Percentiles rank a stretch among this genome's conserved stretches.
These are phyloP conservation scores for Cordia subcordata DNA, from an alignment of 257 asterid species.

Conservation along the genomic window DNA sequence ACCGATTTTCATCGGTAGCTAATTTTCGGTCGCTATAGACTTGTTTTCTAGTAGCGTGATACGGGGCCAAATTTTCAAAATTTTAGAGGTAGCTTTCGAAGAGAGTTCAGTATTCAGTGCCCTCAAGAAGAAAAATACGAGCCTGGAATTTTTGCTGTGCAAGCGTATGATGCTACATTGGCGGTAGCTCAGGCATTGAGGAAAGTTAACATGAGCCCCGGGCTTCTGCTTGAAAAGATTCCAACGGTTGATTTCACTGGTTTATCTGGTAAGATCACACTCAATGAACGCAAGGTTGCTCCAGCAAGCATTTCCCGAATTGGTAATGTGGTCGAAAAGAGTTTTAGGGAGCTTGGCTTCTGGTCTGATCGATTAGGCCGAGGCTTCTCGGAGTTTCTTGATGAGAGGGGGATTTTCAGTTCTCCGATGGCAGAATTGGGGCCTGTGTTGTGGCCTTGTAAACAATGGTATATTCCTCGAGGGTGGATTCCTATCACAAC, in stretches of 20 bases:
- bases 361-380: slow-evolving; percentile 26
- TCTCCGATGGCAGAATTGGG: slow-evolving; percentile 25
- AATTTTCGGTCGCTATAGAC: no score
- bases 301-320: slow-evolving; percentile 19
- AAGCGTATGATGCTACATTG: slow-evolving; percentile 28
- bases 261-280: slow-evolving; percentile 24
- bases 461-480: slow-evolving; percentile 18
- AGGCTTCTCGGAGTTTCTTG: slow-evolving; percentile 20
- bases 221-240: slow-evolving; percentile 8
- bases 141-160: slow-evolving; percentile 26
- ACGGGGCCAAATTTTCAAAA: slow-evolving; percentile 8
- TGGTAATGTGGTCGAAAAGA: slow-evolving; percentile 29
- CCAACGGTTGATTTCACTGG: slow-evolving; percentile 10
- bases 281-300: slow-evolving; percentile 13
- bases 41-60: no score
- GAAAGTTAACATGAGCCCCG: background rate
- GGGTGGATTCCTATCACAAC: slow-evolving; percentile 36
- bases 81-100: slow-evolving; percentile 12
- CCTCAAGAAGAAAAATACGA: slow-evolving; percentile 25
- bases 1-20: slow-evolving; percentile 8
- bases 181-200: slow-evolving; percentile 21
- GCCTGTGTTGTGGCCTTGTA: slow-evolving; percentile 35
- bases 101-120: slow-evolving; percentile 7
- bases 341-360: slow-evolving; percentile 26
- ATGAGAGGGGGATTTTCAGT: background rate